Evolutionary conservation across 805 yeast species (phyloP), one percentile per base, ranked within the genome.

Genomic region (Naumovozyma dairenensis): DNA sequence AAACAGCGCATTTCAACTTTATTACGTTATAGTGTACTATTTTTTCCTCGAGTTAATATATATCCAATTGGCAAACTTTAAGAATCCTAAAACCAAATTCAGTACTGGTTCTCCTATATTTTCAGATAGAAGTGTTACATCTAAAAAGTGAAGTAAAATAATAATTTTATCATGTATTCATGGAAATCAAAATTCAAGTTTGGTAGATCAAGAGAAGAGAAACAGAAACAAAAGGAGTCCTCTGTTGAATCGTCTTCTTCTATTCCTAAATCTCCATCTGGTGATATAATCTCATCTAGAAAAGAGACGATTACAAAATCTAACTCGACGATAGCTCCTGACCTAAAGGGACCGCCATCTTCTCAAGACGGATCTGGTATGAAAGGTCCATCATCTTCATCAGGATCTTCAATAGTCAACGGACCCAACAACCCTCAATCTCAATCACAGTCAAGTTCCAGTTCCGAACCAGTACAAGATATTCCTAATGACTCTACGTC

Each of bases 171-270:
- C 12, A 55, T 55, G 60, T 53, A 53, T 35, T 51, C 55, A 14
- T 54, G 59, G 59, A 55, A 54, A 44, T 48, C 50, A 24, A 54
- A 51, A 37, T 55, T 55, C 35, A 51, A 48, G 35, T 54, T 55
- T 38, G 60, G 60, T n/a, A 51, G 48, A 32, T 43, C 53, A 12
- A 55, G 53, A 33, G 57, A 53, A 27, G 57, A 53, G 28, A 51
- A 52, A 30, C 51, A 46, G 19, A 42, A 39, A 36, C 46, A 43
- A 16, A 38, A 32, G 15, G 30, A 32, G 9, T 16, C 21, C 7
- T 10, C 8, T 10, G 6, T 6, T 6, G 26, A 24, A 24, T 10
- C 14, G 8, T 10, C 14, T 16, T 10, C 34, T 14, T 33, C 25
- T 15, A 10, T 16, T 12, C 31, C 31, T 5, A 33, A 30, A 4